Evolutionary conservation across 345 rosid species (phyloP), one percentile per base, ranked within the genome.

Genomic region (Sapria himalayana): DNA sequence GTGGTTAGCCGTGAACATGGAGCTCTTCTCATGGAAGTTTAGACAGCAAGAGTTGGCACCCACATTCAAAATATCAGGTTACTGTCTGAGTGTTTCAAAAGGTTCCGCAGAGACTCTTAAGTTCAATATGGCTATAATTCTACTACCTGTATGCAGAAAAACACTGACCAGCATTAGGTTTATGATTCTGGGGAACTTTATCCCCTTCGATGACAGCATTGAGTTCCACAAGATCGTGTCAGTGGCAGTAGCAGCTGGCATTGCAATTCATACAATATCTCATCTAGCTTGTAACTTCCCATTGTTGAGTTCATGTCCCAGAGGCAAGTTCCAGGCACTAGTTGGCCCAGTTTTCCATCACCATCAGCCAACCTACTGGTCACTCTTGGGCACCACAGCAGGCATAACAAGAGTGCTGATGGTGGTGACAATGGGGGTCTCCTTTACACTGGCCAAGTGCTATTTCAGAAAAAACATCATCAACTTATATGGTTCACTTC

Each of bases 201-300:
- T 84, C 52, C 95, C 95, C 3, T 89, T 82, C 14, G 98, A 89
- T n/a, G 98, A 89, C 53, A 76, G 77, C 49, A 72, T 89, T 6
- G 79, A 69, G 59, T 89, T 89, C 56, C 98, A 82, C 66, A 79
- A 71, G 49, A 12, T 70, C 27, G 70, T 82, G 24, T 82, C 98
- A 0, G 17, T 33, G 1, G 61, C 55, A 1, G 67, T 84, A 3
- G 84, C 64, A 1, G 50, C 84, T 8, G 65, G 59, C 15, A 43
- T 75, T 8, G 11, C 44, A 2, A 11, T 64, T 17, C 95, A 89
- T 52, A 66, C 72, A 0, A 1, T 57, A 2, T 55, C 70, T 13
- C 98, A 89, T 34, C 15, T 82, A 15, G 19, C 67, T 3, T 89
- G 95, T 19, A 78, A 82, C 37, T 72, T 68, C 33, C 78, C 76